Base-by-base conservation (phyloP, 306 rosid genomes). In the Cotoneaster glaucophyllus region DNA sequence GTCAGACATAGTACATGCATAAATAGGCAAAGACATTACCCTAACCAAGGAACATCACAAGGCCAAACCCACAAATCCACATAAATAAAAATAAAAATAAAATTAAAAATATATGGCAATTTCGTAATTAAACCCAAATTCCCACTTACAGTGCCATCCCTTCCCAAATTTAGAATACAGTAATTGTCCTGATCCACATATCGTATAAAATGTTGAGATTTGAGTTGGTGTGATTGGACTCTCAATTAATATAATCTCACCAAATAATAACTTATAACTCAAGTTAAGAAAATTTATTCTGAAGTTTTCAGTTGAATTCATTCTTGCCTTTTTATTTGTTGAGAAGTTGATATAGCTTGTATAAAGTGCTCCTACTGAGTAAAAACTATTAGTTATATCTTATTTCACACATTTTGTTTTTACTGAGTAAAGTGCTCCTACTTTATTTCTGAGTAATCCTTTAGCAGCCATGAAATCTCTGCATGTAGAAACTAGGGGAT, bases 391-490 rank as follows among this genome's bases (percentile, higher is more conserved):
- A 32, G 41, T 31, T 48, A 69, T 67, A 28, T 74, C 28, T 39
- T 62, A 22, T 61, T 24, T 79, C 61, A 41, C 50, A 74, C 66
- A 3, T 41, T 70, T 58, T 76, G 32, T 31, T 69, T 69, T 67
- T 62, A 67, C 28, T 13, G n/a, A 74, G 64, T 70, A 50, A 78
- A 75, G 82, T 78, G 43, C 71, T 72, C 25, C 18, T 59, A 31
- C 64, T 53, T 65, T 56, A 34, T 11, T 17, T 53, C 61, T 34
- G 17, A 44, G 79, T 57, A 63, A 61, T 62, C n/a, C 45, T 28
- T 68, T 72, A 64, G 81, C 79, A n/a, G 73, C 79, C 22, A 25
- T 15, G 68, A n/a, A 50, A 73, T 62, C 45, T 48, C 64, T 48
- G 11, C 48, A 32, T 58, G 3, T 45, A 28, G 53, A 44, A 25